Percentiles rank a stretch among this genome's conserved stretches.
Evolutionary conservation across 164 flowering plant species (phyloP).

Genomic region (Umbilicus rupestris): DNA sequence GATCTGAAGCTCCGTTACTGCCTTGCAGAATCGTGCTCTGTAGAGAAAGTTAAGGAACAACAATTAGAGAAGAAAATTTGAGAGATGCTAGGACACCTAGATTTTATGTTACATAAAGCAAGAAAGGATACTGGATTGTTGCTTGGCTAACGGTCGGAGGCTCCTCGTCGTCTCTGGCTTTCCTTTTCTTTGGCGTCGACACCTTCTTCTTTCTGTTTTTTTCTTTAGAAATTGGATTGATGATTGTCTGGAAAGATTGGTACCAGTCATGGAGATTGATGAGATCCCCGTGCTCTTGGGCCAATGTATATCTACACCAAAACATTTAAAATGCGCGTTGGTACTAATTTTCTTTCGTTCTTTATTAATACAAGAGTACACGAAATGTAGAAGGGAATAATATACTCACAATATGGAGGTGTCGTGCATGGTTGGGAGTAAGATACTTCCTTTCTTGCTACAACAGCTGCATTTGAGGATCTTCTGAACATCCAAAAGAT

Average conservation of each 20-base stretch:
- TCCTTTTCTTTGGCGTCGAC: slow-evolving; percentile 51
- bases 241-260: slow-evolving; percentile 56
- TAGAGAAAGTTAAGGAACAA: slow-evolving; percentile 25
- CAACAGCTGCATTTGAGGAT: slow-evolving; percentile 72
- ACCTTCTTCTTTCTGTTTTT: slow-evolving; percentile 33
- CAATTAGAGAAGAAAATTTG: not conserved
- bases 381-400: not conserved
- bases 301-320: slow-evolving; percentile 44
- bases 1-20: slow-evolving; percentile 78
- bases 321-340: not conserved
- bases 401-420: slow-evolving; percentile 62
- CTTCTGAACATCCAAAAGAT: slow-evolving; percentile 61
- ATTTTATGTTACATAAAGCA: not conserved
- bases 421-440: slow-evolving; percentile 64
- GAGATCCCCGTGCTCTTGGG: slow-evolving; percentile 93
- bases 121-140: slow-evolving; percentile 64
- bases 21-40: slow-evolving; percentile 90
- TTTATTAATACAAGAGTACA: not conserved
- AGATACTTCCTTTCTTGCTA: slow-evolving; percentile 24
- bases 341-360: not conserved
- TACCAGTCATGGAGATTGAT: slow-evolving; percentile 95
- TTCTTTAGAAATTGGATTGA: slow-evolving; percentile 23
- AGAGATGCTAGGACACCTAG: not conserved
- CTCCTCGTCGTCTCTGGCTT: slow-evolving; percentile 16
- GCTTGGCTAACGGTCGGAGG: slow-evolving; percentile 40